phyloP scores from a whole-genome alignment of 345 rosid species.

The Bruguiera sexangula region DNA sequence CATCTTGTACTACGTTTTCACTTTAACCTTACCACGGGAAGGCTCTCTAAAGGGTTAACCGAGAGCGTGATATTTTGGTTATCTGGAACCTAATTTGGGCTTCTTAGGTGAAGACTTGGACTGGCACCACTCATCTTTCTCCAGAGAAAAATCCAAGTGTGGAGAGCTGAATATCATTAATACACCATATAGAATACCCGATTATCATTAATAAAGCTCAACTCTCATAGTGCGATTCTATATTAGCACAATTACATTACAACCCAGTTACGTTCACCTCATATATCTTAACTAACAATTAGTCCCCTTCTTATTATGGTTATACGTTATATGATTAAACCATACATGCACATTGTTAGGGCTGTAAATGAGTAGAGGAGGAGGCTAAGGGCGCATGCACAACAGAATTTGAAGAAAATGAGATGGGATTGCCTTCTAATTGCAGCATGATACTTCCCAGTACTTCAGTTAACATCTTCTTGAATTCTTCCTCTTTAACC shows the following conservation, averaged over 20 bases:
- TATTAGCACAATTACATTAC: too few species aligned
- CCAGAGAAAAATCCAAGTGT: too few species aligned
- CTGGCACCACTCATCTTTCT: too few species aligned
- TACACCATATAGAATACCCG: too few species aligned
- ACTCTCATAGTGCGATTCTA: too few species aligned
- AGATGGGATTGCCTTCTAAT: conserved; percentile 65
- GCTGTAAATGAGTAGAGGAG: conserved; percentile 49
- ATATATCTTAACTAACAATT: too few species aligned
- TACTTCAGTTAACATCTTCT: conserved; percentile 61
- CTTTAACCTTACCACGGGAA: conserved; percentile 20
- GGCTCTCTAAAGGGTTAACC: conserved; percentile 1
- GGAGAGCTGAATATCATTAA: too few species aligned
- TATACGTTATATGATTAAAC: too few species aligned
- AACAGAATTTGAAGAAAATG: conserved; percentile 72
- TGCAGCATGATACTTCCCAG: conserved; percentile 85
- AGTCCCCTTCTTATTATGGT: too few species aligned
- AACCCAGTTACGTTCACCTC: too few species aligned
- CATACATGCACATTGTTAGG: conserved; percentile 1
- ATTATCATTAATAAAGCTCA: too few species aligned
- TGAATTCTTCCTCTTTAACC: conserved; percentile 82
- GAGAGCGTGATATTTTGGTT: background rate
- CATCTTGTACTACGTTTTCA: conserved; percentile 23
- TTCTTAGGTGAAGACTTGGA: background rate
- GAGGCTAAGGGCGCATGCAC: conserved; percentile 87
- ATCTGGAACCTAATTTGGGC: background rate